Base-by-base conservation (phyloP, 2,329 filamentous ascomycete genomes). In the Exserohilum rostratum region DNA sequence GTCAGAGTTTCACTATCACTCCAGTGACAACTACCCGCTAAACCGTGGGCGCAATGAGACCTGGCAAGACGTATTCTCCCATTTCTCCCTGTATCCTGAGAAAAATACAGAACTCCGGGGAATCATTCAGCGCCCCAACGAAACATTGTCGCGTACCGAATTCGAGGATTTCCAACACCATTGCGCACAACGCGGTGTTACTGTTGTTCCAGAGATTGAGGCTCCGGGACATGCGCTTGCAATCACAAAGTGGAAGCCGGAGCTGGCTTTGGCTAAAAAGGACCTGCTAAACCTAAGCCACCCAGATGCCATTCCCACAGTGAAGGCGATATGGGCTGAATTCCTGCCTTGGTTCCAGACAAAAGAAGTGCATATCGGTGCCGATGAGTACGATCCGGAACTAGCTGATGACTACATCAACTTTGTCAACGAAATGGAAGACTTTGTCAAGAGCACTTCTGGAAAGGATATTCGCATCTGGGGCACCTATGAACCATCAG, bases 1-100 rank as follows among this genome's bases (percentile, higher is more conserved):
- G 62, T 77, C 74, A 11, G 78, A 80, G 58, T 81, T 82, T 45
- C 80, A 82, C 51, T 80, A 80, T 57, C 80, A 82, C 58, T 76
- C 77, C 6, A 80, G 77, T 62, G 80, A 82, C 66, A 81, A 82
- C 56, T 80, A 79, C 54, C 78, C 78, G 0, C 59, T 82, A 37
- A 81, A 79, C 53, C 74, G 79, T 6, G 79, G 79, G 1, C 75
- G 66, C 43, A 81, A 81, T 46, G 75, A 77, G 37, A 79, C 79
- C 0, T 81, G 78, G 78, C 60, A 71, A 22, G 57, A 79, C 4
- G 77, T 82, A 6, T 82, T 80, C 57, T 77, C 77, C 0, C 77
- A 78, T 39, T 80, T 80, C 52, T 77, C 75, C 1, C 71, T 79
- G 0, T 72, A 67, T 5, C 75, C 77, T 0, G 73, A 77, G 54